Evolutionary conservation across 495 filamentous ascomycete species (phyloP), one percentile per base, ranked within the genome.

Genomic region (Trichoderma reesei): DNA sequence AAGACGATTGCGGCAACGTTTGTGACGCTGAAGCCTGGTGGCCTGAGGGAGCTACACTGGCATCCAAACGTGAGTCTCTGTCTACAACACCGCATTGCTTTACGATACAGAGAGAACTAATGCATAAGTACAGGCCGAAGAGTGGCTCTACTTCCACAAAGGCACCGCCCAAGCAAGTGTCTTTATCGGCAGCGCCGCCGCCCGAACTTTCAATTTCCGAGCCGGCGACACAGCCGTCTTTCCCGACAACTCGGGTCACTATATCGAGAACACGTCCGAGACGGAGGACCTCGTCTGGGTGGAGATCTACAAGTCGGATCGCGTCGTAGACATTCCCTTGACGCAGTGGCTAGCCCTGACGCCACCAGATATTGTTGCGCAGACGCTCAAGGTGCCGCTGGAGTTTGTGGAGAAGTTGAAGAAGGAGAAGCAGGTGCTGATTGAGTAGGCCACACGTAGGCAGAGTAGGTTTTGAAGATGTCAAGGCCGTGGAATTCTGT

Each of bases 301-400:
- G 33, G 85, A 88, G 71, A 79, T 88, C 37, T 86, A 86, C 72
- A 86, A 86, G 71, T 82, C 79, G 44, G 83, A 87, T 65, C 77
- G 81, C 10, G 85, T 88, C 3, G 82, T 79, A 4, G 85, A 88
- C 67, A 84, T 87, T 64, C 78, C 80, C 0, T 71, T 88, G 18
- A 83, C 82, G 0, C 84, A 88, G 69, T 88, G 85, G 85, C 78
- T 88, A 36, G 85, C 85, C 0, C 72, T 88, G 13, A 86, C 85
- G 0, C 85, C 84, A 0, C 73, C 80, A 3, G 82, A 86, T 59
- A 79, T 85, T 60, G 84, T 86, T 3, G 83, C 84, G 0, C 77
- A 78, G 39, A 79, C 77, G 8, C 71, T 87, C 37, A 86, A 86
- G 68, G 76, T 88, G 36, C 80, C 81, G 2, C 71, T 85, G 18